Base-by-base conservation (phyloP, 2,329 filamentous ascomycete genomes). In the Nigrospora osmanthi region DNA sequence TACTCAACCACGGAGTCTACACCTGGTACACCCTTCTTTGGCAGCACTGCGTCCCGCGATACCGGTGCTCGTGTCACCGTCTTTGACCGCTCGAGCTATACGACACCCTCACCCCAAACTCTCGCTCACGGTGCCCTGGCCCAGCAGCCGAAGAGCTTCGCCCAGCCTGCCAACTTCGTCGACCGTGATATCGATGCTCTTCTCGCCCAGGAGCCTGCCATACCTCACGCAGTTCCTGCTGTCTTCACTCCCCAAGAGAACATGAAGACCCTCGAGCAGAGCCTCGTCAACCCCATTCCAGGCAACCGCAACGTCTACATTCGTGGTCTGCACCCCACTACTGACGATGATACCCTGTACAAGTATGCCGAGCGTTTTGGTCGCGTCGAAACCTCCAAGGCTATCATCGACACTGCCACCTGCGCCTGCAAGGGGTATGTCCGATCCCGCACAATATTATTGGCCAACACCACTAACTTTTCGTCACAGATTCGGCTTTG, bases 261-360 rank as follows among this genome's bases (percentile, higher is more conserved):
- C 57, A 81, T 87, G 70, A 87, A 95, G 75, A 90, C 87, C 36
- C 79, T 97, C 28, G 91, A 95, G 52, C 90, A 95, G 65, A 95
- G 90, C 60, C 75, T 98, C 40, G 88, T 95, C 68, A 97, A 97
- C 59, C 86, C 89, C 47, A 93, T 83, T 47, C 71, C 87, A 40
- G 90, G 90, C 38, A 95, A 97, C 61, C 93, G 89, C 51, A 98
- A 98, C 59, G 91, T 98, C 52, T 98, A 98, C 72, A 96, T 98
- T 52, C 88, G 93, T 49, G 94, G 94, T 15, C 83, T 98, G 50
- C 87, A 95, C 52, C 91, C 93, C 0, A 91, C 94, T 56, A 98
- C 91, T 1, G 93, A 94, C 40, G 93, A 98, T 58, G 87, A 94
- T 41, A 84, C 94, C 61, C 73, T 98, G 15, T 78, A 86, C 56